A percentile compares a stretch with the other conserved stretches of the same genome.
Evolutionary conservation across 345 rosid genomes (phyloP).

Genomic region (Citrus hindsii): DNA sequence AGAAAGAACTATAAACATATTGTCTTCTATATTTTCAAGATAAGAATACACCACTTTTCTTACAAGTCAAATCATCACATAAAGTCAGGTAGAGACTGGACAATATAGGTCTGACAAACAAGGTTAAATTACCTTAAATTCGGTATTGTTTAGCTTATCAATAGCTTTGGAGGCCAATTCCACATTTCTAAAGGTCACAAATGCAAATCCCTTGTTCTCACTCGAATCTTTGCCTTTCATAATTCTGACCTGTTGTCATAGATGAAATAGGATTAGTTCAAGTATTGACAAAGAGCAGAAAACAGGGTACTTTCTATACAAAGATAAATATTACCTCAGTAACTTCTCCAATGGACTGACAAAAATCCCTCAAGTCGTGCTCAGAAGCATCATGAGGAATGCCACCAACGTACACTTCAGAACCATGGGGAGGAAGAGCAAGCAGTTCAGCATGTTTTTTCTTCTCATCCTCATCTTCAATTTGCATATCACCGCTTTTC

Average conservation of each 20-base stretch:
- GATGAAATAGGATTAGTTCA: background rate
- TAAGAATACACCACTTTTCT: background rate
- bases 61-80: background rate
- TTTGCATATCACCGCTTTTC: slow-evolving; percentile 15
- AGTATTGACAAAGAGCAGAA: background rate
- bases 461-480: slow-evolving; percentile 44
- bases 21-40: background rate
- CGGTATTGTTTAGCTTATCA: slow-evolving; percentile 49
- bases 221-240: slow-evolving; percentile 60
- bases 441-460: slow-evolving; percentile 54
- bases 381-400: slow-evolving; percentile 54
- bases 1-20: background rate
- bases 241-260: slow-evolving; percentile 45
- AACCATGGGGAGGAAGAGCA: slow-evolving; percentile 66
- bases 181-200: slow-evolving; percentile 56
- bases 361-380: slow-evolving; percentile 49
- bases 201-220: slow-evolving; percentile 66
- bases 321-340: slow-evolving; percentile 37
- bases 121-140: slow-evolving; percentile 47
- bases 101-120: background rate
- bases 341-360: slow-evolving; percentile 65
- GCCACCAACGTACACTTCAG: slow-evolving; percentile 65
- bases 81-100: background rate
- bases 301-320: background rate
- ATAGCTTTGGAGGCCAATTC: slow-evolving; percentile 67